Evolutionary conservation across 1,284 basidiomycete genomes (phyloP).

Genomic region (Rhodotorula glutinis): DNA sequence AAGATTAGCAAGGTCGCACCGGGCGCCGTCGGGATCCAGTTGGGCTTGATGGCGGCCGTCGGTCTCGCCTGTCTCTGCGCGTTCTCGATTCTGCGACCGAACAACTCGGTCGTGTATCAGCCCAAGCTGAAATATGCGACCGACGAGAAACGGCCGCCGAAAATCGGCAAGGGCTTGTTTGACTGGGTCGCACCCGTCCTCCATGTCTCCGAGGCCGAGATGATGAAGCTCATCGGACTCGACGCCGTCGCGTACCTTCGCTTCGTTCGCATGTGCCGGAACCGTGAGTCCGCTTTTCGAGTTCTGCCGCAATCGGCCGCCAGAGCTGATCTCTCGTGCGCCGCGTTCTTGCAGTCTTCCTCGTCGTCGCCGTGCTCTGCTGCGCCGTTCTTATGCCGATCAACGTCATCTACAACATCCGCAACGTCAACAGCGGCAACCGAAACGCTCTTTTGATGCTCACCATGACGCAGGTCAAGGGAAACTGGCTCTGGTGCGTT

Average conservation of each 20-base stretch:
- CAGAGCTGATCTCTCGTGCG: neutral
- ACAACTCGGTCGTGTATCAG: constrained; percentile 79
- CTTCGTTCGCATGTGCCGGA: constrained; percentile 81
- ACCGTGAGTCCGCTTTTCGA: constrained; percentile 46
- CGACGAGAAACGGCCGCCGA: constrained; percentile 71
- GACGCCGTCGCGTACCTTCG: constrained; percentile 92
- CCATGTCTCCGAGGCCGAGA: constrained; percentile 76
- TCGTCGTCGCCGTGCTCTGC: constrained; percentile 62
- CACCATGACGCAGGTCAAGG: constrained; percentile 71
- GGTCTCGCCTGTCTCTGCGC: constrained; percentile 60
- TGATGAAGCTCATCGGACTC: constrained; percentile 82
- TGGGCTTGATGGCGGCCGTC: constrained; percentile 56
- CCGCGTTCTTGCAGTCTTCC: constrained; percentile 54
- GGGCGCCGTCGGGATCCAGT: constrained; percentile 54
- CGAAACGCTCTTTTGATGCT: constrained; percentile 68
- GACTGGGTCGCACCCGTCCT: constrained; percentile 68
- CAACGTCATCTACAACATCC: constrained; percentile 62
- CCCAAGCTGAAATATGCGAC: constrained; percentile 81
- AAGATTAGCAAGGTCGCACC: constrained; percentile 19
- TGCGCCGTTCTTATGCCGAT: constrained; percentile 67
- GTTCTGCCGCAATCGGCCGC: neutral
- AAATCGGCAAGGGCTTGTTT: constrained; percentile 73
- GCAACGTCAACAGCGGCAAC: constrained; percentile 55
- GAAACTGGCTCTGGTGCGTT: constrained; percentile 59
- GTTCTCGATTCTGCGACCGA: constrained; percentile 73